Evolutionary conservation across 345 rosid species (phyloP).

Genomic region (Gossypium stocksii): DNA sequence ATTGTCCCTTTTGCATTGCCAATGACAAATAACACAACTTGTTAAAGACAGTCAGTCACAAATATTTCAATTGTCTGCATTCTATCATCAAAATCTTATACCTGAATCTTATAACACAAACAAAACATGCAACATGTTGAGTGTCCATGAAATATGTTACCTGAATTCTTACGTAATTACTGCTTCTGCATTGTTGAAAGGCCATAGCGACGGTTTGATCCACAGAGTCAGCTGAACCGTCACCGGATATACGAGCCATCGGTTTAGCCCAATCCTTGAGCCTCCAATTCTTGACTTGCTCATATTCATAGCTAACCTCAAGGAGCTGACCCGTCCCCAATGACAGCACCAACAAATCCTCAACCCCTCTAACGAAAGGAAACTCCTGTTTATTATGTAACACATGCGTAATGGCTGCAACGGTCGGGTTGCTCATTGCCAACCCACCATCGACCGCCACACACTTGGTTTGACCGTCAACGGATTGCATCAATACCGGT

Average conservation of each 20-base stretch:
- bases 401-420: conserved; percentile 96
- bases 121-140: background rate
- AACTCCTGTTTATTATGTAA: conserved; percentile 95
- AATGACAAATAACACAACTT: background rate
- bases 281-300: conserved; percentile 68
- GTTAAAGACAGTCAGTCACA: background rate
- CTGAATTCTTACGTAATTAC: conserved; percentile 87
- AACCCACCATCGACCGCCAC: conserved; percentile 85
- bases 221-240: conserved; percentile 77
- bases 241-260: conserved; percentile 74
- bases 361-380: conserved; percentile 92
- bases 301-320: conserved; percentile 63
- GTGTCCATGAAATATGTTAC: conserved; percentile 28
- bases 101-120: background rate
- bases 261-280: conserved; percentile 92
- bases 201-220: conserved; percentile 98
- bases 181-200: conserved; percentile 68
- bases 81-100: background rate
- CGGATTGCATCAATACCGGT: conserved; percentile 63
- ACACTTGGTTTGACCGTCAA: conserved; percentile 73
- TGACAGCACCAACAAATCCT: conserved; percentile 83
- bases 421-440: conserved; percentile 82
- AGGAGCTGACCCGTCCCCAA: conserved; percentile 79
- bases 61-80: background rate
- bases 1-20: conserved; percentile 1